Conservation (phyloP, 225 moss, liverwort and hornwort species). For the Neckera pumila region DNA sequence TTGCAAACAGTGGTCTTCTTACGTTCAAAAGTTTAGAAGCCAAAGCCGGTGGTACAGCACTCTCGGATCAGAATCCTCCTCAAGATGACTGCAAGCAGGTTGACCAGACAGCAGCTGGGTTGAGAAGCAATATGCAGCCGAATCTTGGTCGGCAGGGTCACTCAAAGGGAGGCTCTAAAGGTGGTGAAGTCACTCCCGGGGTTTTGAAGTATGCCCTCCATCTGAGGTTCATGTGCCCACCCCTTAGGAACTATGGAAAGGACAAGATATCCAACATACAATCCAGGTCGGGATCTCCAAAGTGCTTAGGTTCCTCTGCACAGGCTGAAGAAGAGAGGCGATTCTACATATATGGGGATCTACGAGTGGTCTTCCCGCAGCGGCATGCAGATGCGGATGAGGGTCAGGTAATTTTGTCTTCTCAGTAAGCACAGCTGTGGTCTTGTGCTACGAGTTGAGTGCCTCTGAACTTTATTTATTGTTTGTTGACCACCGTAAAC, state of each 20-base stretch:
- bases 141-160: constrained; percentile 1
- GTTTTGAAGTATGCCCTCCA: constrained; percentile 91
- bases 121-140: constrained; percentile 11
- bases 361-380: constrained; percentile 92
- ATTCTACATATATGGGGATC: constrained; percentile 88
- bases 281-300: constrained; percentile 27
- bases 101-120: background rate
- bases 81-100: background rate
- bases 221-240: constrained; percentile 86
- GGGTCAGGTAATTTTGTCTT: constrained; percentile 62
- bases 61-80: constrained; percentile 2
- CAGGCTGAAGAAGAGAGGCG: constrained; percentile 60
- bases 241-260: constrained; percentile 40
- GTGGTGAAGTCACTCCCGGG: constrained; percentile 43
- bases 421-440: background rate
- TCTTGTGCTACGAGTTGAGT: background rate
- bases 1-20: constrained; percentile 2
- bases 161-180: constrained; percentile 28
- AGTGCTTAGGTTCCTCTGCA: constrained; percentile 8
- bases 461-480: background rate
- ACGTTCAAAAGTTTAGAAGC: constrained; percentile 17
- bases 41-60: background rate
- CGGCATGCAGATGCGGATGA: constrained; percentile 94
- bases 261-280: constrained; percentile 16
- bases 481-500: background rate